A percentile compares a stretch with the other conserved stretches of the same genome.
Conservation (phyloP, 768 basidiomycete species). For the Serendipita vermifera region DNA sequence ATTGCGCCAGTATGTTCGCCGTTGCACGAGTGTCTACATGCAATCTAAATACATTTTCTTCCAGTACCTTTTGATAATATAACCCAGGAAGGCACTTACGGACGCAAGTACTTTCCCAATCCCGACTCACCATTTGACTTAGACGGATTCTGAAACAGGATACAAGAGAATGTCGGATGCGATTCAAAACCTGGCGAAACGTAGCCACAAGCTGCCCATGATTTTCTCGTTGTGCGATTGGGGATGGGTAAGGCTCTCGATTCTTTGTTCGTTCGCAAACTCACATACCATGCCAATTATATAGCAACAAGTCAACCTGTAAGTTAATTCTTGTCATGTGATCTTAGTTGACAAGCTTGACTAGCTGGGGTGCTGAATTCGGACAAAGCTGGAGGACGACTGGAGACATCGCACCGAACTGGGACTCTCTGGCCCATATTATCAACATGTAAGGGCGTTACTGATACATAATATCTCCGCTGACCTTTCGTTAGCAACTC, state of each 20-base stretch:
- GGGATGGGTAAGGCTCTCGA: slow-evolving; percentile 36
- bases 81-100: slow-evolving; percentile 42
- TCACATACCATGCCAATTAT: too few relatives aligned
- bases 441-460: slow-evolving; percentile 35
- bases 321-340: background rate
- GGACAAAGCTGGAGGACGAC: slow-evolving; percentile 59
- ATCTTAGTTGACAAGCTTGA: slow-evolving; percentile 36
- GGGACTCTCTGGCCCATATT: slow-evolving; percentile 39
- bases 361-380: slow-evolving; percentile 46
- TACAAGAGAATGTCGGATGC: slow-evolving; percentile 50
- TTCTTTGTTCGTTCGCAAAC: too few relatives aligned
- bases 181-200: slow-evolving; percentile 35
- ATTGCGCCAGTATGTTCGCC: slow-evolving; percentile 37
- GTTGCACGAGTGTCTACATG: background rate
- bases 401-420: slow-evolving; percentile 37
- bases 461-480: background rate
- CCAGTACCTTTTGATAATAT: slow-evolving; percentile 45
- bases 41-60: background rate
- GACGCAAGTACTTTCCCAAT: slow-evolving; percentile 29
- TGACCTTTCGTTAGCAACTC: slow-evolving; percentile 36
- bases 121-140: background rate
- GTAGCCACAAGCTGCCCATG: slow-evolving; percentile 40
- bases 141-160: slow-evolving; percentile 26
- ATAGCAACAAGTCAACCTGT: background rate
- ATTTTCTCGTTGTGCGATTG: slow-evolving; percentile 54